Base-by-base conservation (phyloP, 306 rosid species). In the Cicer yamashitae region DNA sequence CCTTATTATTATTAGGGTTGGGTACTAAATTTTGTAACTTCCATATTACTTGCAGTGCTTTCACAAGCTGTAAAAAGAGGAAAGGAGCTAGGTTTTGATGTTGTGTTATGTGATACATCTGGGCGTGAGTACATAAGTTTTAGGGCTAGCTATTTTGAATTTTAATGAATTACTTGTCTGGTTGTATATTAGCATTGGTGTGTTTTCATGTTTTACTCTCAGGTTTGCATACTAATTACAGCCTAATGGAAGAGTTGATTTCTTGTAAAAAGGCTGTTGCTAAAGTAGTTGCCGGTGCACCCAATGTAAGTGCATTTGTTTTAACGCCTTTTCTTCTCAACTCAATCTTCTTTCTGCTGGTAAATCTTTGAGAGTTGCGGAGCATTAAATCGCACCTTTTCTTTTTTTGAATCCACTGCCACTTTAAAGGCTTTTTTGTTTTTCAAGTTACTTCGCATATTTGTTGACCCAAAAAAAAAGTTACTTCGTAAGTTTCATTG, bases 191-290 rank as follows among this genome's bases (percentile, higher is more conserved):
- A 64, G 70, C 70, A 51, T n/a, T 68, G 50, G 9, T 57, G 17
- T 12, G 9, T 57, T 17, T 12, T 71, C 51, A 77, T 47, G 71
- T 67, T 65, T 45, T 72, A 8, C 47, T 85, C 64, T 81, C 90
- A 94, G 97, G 99, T 84, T 88, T 94, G 54, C 99, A 94, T 87
- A 92, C 99, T 79, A 92, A 94, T 81, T 94, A 88, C 86, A 90
- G 93, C 82, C 80, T 94, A 73, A 94, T 92, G 98, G 99, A 94
- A 84, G 99, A 94, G 88, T 85, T 94, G 82, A 85, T 94, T 85
- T 87, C 97, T 53, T 94, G 99, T 84, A 94, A 92, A 84, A 94
- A 88, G 79, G 96, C 96, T 67, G 93, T 92, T 52, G 82, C 83
- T 22, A 92, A 94, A 82, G 90, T 92, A 56, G 71, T 90, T 61